Base-by-base conservation (phyloP, 495 filamentous ascomycete genomes). In the Eremomyces bilateralis region DNA sequence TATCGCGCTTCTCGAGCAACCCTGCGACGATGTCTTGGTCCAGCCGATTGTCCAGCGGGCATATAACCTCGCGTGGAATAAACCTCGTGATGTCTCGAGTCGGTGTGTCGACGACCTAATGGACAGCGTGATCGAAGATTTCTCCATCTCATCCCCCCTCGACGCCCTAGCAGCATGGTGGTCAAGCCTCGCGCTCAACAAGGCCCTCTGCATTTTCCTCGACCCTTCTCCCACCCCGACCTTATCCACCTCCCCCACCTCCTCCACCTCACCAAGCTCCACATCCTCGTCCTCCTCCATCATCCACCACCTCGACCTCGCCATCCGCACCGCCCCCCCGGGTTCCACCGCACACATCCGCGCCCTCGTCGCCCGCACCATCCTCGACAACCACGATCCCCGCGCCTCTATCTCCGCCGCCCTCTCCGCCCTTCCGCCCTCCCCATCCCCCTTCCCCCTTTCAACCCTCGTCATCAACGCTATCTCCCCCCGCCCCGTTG, bases 131-230 rank as follows among this genome's bases (percentile, higher is more conserved):
- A 76, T 85, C 15, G 79, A 85, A 22, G 85, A 95, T 44, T 67
- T 69, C 27, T 73, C 83, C 3, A 83, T 94, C 33, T 71, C 77
- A 21, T 84, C 80, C 10, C 80, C 84, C 4, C 66, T 93, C 38
- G 85, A 95, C 50, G 82, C 80, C 18, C 64, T 93, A 15, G 79
- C 84, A 11, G 77, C 84, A 1, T 93, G 84, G 85, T 85, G 71
- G 60, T 90, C 82, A 1, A 76, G 70, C 42, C 63, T 76, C 33
- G 55, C 71, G n/a, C 55, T 93, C 19, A 76, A 85, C 31, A 62
- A 62, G 21, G 71, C 69, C 4, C 65, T 95, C 16, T n/a, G n/a
- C n/a, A n/a, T n/a, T n/a, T n/a, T n/a, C n/a, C n/a, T n/a, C n/a
- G n/a, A n/a, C n/a, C n/a, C n/a, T n/a, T n/a, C n/a, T n/a, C n/a